Conservation (phyloP, 805 yeast species). For the Starmera quercuum region DNA sequence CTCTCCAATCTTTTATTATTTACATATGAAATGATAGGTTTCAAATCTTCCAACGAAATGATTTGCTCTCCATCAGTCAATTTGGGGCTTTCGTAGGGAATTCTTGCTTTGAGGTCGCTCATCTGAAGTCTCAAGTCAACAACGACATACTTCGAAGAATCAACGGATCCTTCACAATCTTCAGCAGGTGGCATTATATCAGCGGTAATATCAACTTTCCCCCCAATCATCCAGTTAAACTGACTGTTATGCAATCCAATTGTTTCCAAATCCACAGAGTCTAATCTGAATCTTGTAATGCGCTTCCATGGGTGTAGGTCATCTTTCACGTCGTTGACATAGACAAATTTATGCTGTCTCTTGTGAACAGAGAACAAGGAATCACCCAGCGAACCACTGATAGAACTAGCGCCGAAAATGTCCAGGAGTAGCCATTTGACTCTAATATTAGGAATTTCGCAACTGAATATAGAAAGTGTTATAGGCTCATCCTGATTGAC, state of each 20-base stretch:
- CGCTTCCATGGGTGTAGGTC: slow-evolving; percentile 40
- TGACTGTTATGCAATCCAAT: slow-evolving; percentile 24
- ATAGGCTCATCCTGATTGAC: slow-evolving; percentile 9
- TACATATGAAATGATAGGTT: slow-evolving; percentile 53
- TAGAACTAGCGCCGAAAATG: slow-evolving; percentile 59
- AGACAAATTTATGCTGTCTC: slow-evolving; percentile 51
- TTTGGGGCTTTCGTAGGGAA: slow-evolving; percentile 41
- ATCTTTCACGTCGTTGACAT: slow-evolving; percentile 28
- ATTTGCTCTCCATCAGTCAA: slow-evolving; percentile 49
- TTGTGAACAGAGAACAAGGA: slow-evolving; percentile 73
- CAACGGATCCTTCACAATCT: slow-evolving; percentile 19
- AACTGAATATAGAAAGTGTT: slow-evolving; percentile 51
- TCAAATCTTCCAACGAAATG: slow-evolving; percentile 49
- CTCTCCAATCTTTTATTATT: slow-evolving; percentile 34
- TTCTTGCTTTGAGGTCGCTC: slow-evolving; percentile 49
- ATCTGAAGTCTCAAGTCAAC: slow-evolving; percentile 61
- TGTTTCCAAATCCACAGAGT: slow-evolving; percentile 29
- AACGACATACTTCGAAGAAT: slow-evolving; percentile 44
- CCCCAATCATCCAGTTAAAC: slow-evolving; percentile 67
- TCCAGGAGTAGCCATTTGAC: slow-evolving; percentile 54
- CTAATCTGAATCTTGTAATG: slow-evolving; percentile 38
- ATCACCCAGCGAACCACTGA: slow-evolving; percentile 68
- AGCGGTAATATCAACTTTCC: slow-evolving; percentile 61
- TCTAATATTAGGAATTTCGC: slow-evolving; percentile 56
- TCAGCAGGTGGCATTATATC: slow-evolving; percentile 65